Conservation (phyloP, 306 rosid species). For the Argentina anserina region DNA sequence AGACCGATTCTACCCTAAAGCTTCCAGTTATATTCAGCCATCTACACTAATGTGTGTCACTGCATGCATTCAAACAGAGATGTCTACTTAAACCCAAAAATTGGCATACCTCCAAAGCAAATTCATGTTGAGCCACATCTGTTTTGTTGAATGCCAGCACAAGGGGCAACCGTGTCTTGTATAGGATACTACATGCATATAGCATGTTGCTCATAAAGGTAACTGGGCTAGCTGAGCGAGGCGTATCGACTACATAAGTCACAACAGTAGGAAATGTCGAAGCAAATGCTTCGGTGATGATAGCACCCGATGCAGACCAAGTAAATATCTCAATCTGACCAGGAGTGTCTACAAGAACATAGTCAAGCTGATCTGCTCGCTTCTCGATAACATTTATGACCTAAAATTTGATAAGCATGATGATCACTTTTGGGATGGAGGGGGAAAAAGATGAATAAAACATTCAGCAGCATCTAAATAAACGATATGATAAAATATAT, state of each 20-base stretch:
- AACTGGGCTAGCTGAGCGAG: conserved; percentile 72
- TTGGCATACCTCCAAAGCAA: conserved; percentile 79
- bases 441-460: background rate
- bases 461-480: background rate
- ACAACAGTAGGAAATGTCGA: conserved; percentile 95
- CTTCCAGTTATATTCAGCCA: background rate
- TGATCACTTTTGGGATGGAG: conserved; percentile 1
- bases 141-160: conserved; percentile 84
- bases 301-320: conserved; percentile 96
- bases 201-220: conserved; percentile 99
- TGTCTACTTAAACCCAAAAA: background rate
- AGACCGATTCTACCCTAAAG: background rate
- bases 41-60: background rate
- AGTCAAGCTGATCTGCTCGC: conserved; percentile 88
- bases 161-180: conserved; percentile 85
- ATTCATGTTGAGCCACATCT: conserved; percentile 77
- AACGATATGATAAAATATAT: background rate
- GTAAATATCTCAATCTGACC: conserved; percentile 98
- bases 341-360: conserved; percentile 91
- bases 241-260: conserved; percentile 78
- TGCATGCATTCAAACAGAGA: background rate
- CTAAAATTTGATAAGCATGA: conserved; percentile 37
- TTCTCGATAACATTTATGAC: conserved; percentile 74
- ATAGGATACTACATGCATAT: conserved; percentile 88
- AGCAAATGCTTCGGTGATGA: conserved; percentile 98